These are phyloP conservation scores for Sistotremastrum niveocremeum DNA, from an alignment of 768 basidiomycete species.

Conservation along the genomic window DNA sequence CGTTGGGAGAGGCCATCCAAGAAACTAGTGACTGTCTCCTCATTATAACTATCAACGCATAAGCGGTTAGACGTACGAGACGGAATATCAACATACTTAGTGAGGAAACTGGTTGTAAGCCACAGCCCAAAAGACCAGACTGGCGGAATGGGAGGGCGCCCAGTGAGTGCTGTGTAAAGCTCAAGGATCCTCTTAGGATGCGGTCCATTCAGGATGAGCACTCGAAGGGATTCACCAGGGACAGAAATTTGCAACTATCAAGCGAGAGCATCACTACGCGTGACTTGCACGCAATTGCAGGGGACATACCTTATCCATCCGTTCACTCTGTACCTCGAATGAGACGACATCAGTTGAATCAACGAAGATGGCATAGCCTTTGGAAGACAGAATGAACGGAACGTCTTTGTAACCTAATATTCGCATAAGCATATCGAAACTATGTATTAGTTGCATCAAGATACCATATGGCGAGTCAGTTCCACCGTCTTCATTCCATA, in stretches of 20 bases:
- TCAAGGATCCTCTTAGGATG: slow-evolving; percentile 35
- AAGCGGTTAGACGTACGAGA: background rate
- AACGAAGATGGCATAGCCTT: slow-evolving; percentile 64
- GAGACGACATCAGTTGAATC: slow-evolving; percentile 68
- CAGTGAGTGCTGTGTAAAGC: slow-evolving; percentile 46
- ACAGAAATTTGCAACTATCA: slow-evolving; percentile 20
- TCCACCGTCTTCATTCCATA: slow-evolving; percentile 70
- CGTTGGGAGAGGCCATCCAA: slow-evolving; percentile 57
- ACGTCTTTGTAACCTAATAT: slow-evolving; percentile 54
- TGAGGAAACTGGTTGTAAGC: slow-evolving; percentile 68
- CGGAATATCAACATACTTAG: slow-evolving; percentile 24
- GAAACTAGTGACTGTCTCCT: slow-evolving; percentile 54
- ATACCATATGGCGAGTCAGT: slow-evolving; percentile 24
- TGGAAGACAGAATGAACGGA: slow-evolving; percentile 57
- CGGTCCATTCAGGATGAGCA: slow-evolving; percentile 29
- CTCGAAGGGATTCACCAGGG: slow-evolving; percentile 25
- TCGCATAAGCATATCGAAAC: too few species aligned
- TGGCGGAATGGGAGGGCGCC: slow-evolving; percentile 51
- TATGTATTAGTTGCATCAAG: background rate
- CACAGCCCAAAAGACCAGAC: slow-evolving; percentile 68
- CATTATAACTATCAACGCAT: slow-evolving; percentile 16
- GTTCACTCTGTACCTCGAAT: slow-evolving; percentile 57
- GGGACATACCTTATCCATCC: slow-evolving; percentile 22
- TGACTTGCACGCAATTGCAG: slow-evolving; percentile 11
- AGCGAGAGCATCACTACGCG: slow-evolving; percentile 13